Base-by-base conservation (phyloP, 1,284 basidiomycete genomes). In the Apiotrichum laibachii region DNA sequence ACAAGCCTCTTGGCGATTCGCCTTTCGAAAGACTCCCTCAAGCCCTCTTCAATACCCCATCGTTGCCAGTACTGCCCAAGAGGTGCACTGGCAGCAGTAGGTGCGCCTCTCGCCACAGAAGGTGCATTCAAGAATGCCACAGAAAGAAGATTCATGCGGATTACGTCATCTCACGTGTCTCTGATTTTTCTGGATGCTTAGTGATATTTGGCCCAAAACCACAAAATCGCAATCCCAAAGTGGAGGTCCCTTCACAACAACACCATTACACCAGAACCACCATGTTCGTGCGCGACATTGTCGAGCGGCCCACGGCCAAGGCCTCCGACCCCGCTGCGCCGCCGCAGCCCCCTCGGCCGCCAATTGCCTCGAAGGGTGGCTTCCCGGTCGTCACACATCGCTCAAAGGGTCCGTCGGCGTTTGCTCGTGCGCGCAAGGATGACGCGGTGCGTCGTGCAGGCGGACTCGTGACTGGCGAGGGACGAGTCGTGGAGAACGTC, bases 281-380 rank as follows among this genome's bases (percentile, higher is more conserved):
- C 19, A 71, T 71, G 69, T 59, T 71, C 13, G 64, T 70, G 44
- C 60, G 67, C 47, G 69, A 71, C 50, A 71, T 71, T 22, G 63
- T 71, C 22, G 69, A 71, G 50, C 61, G 64, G 12, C 57, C 64
- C 16, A 57, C 67, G 2, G n/a, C 57, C 11, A 56, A 55, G n/a
- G 61, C 59, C n/a, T 56, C 21, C 19, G 53, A 60, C 26, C 56
- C 22, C 31, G 39, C 22, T 46, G 49, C 46, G 35, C 8, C 22
- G 19, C 46, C 22, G 37, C 53, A 4, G 35, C 51, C 44, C 13
- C 66, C 61, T 18, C 63, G 61, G 7, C 64, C 66, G 0, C 66
- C 64, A 15, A 51, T 60, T 15, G 59, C 52, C 0, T 55, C 54
- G 34, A 31, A 43, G 4, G 42, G 37, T 10, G 63, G 63, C 10